phyloP scores from a whole-genome alignment of 805 yeast genomes.

The Candida sonorensis region DNA sequence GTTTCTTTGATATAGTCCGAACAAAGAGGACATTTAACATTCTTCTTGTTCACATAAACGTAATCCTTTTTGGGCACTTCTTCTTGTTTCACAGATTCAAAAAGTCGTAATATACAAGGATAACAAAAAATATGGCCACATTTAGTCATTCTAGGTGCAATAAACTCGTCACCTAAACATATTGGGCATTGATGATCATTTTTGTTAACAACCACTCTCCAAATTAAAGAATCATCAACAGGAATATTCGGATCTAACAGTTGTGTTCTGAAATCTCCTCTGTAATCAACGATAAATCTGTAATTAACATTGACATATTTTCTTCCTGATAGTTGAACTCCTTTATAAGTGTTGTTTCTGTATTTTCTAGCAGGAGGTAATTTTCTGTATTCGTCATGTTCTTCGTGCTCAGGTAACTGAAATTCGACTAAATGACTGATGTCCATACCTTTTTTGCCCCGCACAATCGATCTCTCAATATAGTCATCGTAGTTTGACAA shows the following conservation, averaged over 20 bases:
- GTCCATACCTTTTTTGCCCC: conserved; percentile 24
- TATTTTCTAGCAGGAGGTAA: conserved; percentile 13
- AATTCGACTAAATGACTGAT: conserved; percentile 65
- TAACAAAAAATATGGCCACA: conserved; percentile 93
- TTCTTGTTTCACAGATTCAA: conserved; percentile 48
- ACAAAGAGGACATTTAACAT: conserved; percentile 79
- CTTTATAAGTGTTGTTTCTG: conserved; percentile 22
- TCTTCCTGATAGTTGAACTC: conserved; percentile 52
- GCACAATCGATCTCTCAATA: conserved; percentile 15
- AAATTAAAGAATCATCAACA: conserved; percentile 50
- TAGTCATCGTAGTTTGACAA: conserved; percentile 11
- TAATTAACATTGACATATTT: conserved; percentile 77
- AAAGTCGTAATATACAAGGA: conserved; percentile 69
- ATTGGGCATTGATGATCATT: conserved; percentile 78
- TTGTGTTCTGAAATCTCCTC: conserved; percentile 50
- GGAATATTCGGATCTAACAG: conserved; percentile 70
- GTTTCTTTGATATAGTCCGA: conserved; percentile 46
- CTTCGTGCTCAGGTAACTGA: conserved; percentile 32
- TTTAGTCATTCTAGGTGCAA: conserved; percentile 90
- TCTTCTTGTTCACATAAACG: conserved; percentile 36
- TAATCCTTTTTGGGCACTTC: too few species aligned
- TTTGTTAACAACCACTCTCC: conserved; percentile 68
- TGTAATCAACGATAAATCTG: conserved; percentile 69
- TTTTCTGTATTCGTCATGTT: conserved; percentile 5
- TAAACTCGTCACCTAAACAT: conserved; percentile 74